These are phyloP conservation scores for Phytophthora pistaciae DNA, from an alignment of 352 stramenopile genomes.

Conservation along the genomic window DNA sequence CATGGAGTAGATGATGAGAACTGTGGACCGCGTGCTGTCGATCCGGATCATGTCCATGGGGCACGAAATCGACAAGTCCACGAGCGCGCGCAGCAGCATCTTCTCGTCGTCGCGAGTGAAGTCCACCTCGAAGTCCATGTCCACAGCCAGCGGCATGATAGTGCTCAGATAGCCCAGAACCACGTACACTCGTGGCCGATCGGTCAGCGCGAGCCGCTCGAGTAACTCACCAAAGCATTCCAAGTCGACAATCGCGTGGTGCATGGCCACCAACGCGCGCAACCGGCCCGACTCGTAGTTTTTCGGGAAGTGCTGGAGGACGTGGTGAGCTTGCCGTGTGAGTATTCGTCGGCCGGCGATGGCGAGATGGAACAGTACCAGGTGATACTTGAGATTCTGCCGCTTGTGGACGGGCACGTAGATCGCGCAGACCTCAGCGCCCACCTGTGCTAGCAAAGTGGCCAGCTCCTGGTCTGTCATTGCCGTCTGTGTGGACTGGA, in stretches of 20 bases:
- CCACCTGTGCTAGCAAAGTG: constrained; percentile 50
- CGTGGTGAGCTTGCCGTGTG: constrained; percentile 55
- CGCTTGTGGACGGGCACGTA: constrained; percentile 81
- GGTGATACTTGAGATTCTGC: constrained; percentile 78
- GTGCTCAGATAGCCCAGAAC: constrained; percentile 70
- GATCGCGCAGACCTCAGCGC: constrained; percentile 70
- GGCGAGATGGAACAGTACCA: constrained; percentile 71
- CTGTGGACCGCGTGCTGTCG: constrained; percentile 64
- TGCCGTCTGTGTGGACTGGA: constrained; percentile 18
- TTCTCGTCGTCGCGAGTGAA: constrained; percentile 77
- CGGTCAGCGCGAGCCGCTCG: constrained; percentile 50
- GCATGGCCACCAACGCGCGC: constrained; percentile 59
- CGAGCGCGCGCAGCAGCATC: constrained; percentile 63
- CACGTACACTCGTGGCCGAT: constrained; percentile 55
- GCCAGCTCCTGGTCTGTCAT: constrained; percentile 55
- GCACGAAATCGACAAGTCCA: constrained; percentile 69
- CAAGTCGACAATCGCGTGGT: constrained; percentile 72
- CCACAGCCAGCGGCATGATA: constrained; percentile 62
- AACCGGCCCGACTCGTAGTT: constrained; percentile 67
- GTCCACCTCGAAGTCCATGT: constrained; percentile 80
- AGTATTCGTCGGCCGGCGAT: constrained; percentile 59
- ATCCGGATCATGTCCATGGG: constrained; percentile 81
- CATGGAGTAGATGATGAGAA: constrained; percentile 83
- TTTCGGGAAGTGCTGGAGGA: constrained; percentile 80
- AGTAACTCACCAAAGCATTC: constrained; percentile 70